Base-by-base conservation (phyloP, 2,329 filamentous ascomycete genomes). In the Aspergillus amoenus region DNA sequence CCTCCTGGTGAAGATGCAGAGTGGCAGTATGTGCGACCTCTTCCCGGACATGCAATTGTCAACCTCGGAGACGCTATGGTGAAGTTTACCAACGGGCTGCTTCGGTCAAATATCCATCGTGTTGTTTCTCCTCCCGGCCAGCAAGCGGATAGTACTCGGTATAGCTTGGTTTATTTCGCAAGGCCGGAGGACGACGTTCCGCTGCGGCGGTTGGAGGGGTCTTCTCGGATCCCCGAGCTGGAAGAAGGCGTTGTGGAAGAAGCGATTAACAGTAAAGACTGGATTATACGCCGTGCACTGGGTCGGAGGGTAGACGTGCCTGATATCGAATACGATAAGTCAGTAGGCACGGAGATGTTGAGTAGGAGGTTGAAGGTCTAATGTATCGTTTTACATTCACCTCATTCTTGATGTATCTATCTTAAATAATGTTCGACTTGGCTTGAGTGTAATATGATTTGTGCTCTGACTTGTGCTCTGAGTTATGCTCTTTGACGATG, bases 81-180 rank as follows among this genome's bases (percentile, higher is more conserved):
- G 13, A 77, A 76, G 56, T 78, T 78, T 55, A 77, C 74, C 4
- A 74, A 74, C 41, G 77, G 77, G 0, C 50, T 76, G 13, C 58
- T 79, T 40, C 65, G 74, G 3, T 73, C 69, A 0, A 76, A 76
- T 60, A 72, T 78, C 7, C 82, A 84, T 66, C 74, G 82, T 2
- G 81, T 84, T 21, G 77, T 79, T 9, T 71, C 72, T 27, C 76
- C 82, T 39, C 79, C 81, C 0, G 80, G 80, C 0, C 64, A 67
- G 11, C 82, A 84, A 65, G 73, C 66, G 4, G 66, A 70, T n/a
- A 58, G 54, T 15, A 76, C 73, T 18, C 70, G 83, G 53, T 81
- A 79, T 64, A 83, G 81, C 67, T 61, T 84, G 18, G 82, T 84
- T 9, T 84, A 84, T 63, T 84, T 84, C 67, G 71, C 75, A 27